Base-by-base conservation (phyloP, 805 yeast species). In the Lipomyces sp. region DNA sequence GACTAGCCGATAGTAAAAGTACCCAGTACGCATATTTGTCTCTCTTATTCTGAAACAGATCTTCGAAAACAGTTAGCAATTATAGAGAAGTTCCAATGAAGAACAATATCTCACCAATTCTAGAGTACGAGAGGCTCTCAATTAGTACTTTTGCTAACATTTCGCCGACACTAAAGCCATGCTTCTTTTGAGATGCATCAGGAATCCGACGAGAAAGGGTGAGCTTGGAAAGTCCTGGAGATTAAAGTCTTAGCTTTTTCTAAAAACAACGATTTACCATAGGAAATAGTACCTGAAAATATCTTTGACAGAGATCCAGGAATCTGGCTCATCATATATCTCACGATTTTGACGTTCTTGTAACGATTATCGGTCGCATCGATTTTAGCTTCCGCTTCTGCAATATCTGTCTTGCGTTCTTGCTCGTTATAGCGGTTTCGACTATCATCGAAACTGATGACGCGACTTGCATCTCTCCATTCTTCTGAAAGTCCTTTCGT, bases 131-230 rank as follows among this genome's bases (percentile, higher is more conserved):
- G 60, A 74, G 53, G 51, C 70, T 71, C 13, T 57, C 71, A 29
- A 64, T 58, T 62, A 75, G 53, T 4, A 65, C 69, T 24, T 58
- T 39, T 3, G 74, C 77, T 24, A 75, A 62, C 30, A 64, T 37
- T 18, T 72, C 74, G 3, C 74, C 75, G 64, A 75, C 73, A 33
- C 64, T 65, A 18, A 75, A 71, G 5, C 76, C 77, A 53, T 63
- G 64, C 57, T 69, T 74, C 57, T 71, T 71, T 24, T 70, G 67
- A 5, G 71, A 55, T 2, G 69, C 53, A 42, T 70, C 72, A 2
- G 70, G 66, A 24, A 55, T 60, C 15, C 72, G 64, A 8, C 72
- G 61, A 7, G 71, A 42, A 15, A 69, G 53, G 10, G 64, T 53
- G 64, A 63, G 53, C 56, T 64, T 69, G 7, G 72, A 67, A n/a